phyloP scores from a whole-genome alignment of 257 asterid species.

The Solanum habrochaites region DNA sequence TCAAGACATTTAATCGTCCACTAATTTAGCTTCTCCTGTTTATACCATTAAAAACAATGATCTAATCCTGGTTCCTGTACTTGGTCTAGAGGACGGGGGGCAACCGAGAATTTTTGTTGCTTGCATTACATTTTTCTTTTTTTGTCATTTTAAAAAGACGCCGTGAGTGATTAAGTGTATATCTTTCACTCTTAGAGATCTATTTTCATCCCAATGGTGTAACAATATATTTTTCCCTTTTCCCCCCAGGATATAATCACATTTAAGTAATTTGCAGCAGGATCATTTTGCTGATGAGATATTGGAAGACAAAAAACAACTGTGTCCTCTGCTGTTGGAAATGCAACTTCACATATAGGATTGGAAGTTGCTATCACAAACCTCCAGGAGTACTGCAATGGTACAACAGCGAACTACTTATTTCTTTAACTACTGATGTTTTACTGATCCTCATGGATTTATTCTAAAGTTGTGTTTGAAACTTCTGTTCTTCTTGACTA shows the following conservation, averaged over 20 bases:
- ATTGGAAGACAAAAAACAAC: constrained; percentile 81
- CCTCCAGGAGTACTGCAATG: constrained; percentile 97
- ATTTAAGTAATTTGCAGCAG: constrained; percentile 34
- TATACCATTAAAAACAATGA: not conserved
- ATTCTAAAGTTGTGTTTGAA: not conserved
- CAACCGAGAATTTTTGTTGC: not conserved
- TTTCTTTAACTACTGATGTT: not conserved
- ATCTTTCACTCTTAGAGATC: not conserved
- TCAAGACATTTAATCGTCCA: not conserved
- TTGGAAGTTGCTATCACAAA: constrained; percentile 96
- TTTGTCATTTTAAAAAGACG: not conserved
- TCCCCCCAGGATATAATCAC: not conserved
- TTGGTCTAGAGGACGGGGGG: not conserved
- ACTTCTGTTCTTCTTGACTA: not conserved
- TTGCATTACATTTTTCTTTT: not conserved
- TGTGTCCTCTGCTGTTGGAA: constrained; percentile 58
- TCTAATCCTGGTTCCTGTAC: not conserved
- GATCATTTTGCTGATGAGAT: constrained; percentile 99
- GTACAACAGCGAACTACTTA: constrained; percentile 19
- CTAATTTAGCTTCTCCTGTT: not conserved
- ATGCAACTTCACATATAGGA: constrained; percentile 92
- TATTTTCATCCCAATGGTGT: not conserved
- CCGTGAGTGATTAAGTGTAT: not conserved
- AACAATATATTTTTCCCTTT: not conserved
- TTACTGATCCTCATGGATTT: not conserved